These are phyloP conservation scores for Gleditsia sinensis DNA, from an alignment of 306 rosid genomes.

Conservation along the genomic window DNA sequence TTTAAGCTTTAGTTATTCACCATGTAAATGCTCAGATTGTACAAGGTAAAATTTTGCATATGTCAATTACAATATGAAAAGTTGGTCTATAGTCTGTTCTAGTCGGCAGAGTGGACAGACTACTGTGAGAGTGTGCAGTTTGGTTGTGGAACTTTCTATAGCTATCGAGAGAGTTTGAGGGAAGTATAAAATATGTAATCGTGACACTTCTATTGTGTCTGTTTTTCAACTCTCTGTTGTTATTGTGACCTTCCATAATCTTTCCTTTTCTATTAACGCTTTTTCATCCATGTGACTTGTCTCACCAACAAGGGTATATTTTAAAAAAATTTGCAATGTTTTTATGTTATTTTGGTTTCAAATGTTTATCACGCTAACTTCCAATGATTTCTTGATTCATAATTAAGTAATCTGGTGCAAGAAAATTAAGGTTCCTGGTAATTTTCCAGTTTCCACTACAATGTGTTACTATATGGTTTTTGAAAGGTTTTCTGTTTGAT, in stretches of 20 bases:
- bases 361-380: not conserved
- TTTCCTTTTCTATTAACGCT: not conserved
- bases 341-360: not conserved
- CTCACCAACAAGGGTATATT: not conserved
- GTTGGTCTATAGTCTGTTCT: not conserved
- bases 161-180: not conserved
- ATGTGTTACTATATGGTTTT: not conserved
- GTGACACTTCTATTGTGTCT: not conserved
- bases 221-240: not conserved
- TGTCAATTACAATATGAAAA: not conserved
- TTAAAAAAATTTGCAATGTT: not conserved
- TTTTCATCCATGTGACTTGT: not conserved
- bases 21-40: not conserved
- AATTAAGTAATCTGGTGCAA: not conserved
- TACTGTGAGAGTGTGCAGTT: not conserved
- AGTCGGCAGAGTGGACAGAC: not conserved
- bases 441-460: not conserved
- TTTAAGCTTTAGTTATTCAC: not conserved
- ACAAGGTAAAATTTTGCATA: not conserved
- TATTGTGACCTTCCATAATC: not conserved
- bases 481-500: not conserved
- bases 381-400: not conserved
- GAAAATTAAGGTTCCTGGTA: not conserved
- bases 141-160: not conserved
- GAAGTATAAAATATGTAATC: not conserved